Conservation (phyloP, 2,329 filamentous ascomycete genomes). For the Sporothrix curviconia region DNA sequence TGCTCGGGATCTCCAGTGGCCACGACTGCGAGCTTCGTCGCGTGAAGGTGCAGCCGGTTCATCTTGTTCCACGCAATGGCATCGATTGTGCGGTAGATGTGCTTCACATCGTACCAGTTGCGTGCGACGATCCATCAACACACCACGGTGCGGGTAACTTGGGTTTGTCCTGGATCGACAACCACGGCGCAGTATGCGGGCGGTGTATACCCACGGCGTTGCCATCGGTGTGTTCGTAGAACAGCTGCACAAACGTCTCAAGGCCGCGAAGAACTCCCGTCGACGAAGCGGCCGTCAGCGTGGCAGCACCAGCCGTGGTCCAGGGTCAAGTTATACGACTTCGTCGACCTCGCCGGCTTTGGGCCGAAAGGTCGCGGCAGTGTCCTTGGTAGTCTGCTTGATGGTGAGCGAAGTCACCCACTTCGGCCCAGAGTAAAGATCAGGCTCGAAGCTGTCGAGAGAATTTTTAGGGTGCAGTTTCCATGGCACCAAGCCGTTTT, state of each 20-base stretch:
- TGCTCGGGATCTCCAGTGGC: conserved; percentile 70
- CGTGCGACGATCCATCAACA: conserved; percentile 74
- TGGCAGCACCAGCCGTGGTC: conserved; percentile 50
- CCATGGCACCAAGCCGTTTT: conserved; percentile 68
- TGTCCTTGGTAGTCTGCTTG: conserved; percentile 51
- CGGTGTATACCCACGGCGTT: conserved; percentile 58
- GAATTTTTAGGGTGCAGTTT: conserved; percentile 60
- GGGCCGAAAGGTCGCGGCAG: conserved; percentile 44
- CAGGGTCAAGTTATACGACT: conserved; percentile 66
- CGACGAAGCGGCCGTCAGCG: conserved; percentile 58
- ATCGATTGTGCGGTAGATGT: conserved; percentile 71
- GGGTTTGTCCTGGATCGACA: conserved; percentile 66
- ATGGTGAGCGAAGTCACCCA: conserved; percentile 57
- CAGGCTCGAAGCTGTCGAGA: conserved; percentile 57
- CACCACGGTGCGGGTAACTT: conserved; percentile 69
- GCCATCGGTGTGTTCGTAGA: conserved; percentile 61
- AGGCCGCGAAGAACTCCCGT: conserved; percentile 67
- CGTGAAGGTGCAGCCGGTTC: conserved; percentile 74
- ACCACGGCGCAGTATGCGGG: conserved; percentile 64
- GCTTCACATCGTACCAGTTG: conserved; percentile 59
- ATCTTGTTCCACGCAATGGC: conserved; percentile 73
- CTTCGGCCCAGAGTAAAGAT: conserved; percentile 33
- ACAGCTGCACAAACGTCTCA: conserved; percentile 72
- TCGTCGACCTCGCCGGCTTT: conserved; percentile 60
- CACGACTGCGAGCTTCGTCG: conserved; percentile 80